Evolutionary conservation across 2,329 filamentous ascomycete species (phyloP), one percentile per base, ranked within the genome.

Genomic region (Claviceps cyperi): DNA sequence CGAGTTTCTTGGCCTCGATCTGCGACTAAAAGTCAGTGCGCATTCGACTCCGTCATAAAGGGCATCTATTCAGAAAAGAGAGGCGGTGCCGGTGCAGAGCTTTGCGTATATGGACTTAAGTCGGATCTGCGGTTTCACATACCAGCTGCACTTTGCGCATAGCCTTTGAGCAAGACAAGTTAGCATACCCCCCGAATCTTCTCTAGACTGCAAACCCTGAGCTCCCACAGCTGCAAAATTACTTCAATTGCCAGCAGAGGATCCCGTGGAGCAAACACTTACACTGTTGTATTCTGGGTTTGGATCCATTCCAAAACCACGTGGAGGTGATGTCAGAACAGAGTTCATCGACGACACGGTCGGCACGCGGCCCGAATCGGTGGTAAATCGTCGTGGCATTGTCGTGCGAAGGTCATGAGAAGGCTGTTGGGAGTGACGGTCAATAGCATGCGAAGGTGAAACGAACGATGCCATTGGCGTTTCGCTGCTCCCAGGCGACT

Each of bases 1-100:
- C 89, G 62, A 86, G 74, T 62, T 89, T 88, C 69, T 95, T 95
- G 69, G 92, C 92, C 66, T 95, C 90, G 63, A 95, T 80, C 90
- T 96, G 66, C 52, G 37, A 22, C 9, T 1, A 3, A 8, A 2
- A n/a, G 11, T 53, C 17, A 51, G 49, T 24, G 43, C 35, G 15
- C 9, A 40, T n/a, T 48, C 41, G 21, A 40, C 6, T 35, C n/a
- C 32, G 22, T 14, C 21, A 21, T 15, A 7, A 6, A 38, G 19
- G 32, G 4, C 40, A 32, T 17, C 13, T 13, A 48, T 3, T 37
- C 32, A 24, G 35, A 49, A 32, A 21, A 24, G 19, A 13, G 11
- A 17, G 24, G 24, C 39, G n/a, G 14, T 21, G 36, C 28, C 19
- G 39, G 14, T 47, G 22, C 46, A 35, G n/a, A 19, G 32, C 22